Evolutionary conservation across 176 grass and related monocot genomes (phyloP).

Genomic region (Tillandsia fasciculata): DNA sequence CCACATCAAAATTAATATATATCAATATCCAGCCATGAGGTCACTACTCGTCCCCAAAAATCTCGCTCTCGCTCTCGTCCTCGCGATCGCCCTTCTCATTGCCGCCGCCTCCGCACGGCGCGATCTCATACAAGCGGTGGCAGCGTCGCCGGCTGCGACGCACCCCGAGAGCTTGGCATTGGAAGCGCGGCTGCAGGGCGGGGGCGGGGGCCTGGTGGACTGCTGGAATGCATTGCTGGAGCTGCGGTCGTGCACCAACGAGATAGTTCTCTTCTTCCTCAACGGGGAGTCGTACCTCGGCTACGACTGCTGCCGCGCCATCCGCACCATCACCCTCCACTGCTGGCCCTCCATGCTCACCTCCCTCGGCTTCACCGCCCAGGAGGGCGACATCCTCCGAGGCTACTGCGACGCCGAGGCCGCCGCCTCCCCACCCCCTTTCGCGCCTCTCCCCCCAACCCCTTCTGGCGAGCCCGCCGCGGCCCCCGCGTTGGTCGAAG

Average conservation of each 20-base stretch:
- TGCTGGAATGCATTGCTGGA: conserved; percentile 54
- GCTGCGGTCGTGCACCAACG: conserved; percentile 50
- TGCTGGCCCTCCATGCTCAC: conserved; percentile 72
- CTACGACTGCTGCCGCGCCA: conserved; percentile 58
- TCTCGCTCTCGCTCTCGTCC: conserved; percentile 3
- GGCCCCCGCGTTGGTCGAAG: too few species aligned
- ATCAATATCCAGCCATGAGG: too few species aligned
- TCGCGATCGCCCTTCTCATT: conserved; percentile 2
- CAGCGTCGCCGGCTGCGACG: background rate
- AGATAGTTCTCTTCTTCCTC: conserved; percentile 79
- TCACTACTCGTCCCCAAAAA: background rate
- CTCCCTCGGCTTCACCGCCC: conserved; percentile 42
- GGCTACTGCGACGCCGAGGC: conserved; percentile 57
- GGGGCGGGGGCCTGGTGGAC: conserved; percentile 21
- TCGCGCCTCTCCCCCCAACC: background rate
- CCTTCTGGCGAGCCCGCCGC: background rate
- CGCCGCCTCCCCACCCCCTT: background rate
- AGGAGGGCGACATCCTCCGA: conserved; percentile 59
- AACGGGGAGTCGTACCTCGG: conserved; percentile 73
- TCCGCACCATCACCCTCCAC: conserved; percentile 50
- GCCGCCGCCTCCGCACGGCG: background rate
- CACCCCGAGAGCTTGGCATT: background rate
- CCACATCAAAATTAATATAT: too few species aligned
- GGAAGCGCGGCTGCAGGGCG: background rate
- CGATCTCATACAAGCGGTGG: background rate